Evolutionary conservation across 2,329 filamentous ascomycete species (phyloP), one percentile per base, ranked within the genome.

Genomic region (Gnomoniopsis smithogilvyi): DNA sequence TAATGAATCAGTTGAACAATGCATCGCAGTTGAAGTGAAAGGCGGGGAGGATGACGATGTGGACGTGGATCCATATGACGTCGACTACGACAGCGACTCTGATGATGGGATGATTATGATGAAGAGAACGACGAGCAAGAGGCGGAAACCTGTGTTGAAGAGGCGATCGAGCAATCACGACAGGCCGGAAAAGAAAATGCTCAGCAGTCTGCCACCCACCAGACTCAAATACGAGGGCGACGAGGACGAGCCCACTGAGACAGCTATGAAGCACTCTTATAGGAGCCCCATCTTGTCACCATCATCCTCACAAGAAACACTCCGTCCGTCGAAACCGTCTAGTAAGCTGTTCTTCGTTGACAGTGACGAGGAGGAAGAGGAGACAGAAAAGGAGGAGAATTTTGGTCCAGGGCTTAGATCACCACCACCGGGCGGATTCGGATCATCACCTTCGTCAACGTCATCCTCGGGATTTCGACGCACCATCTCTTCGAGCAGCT

Each of bases 1-100:
- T 73, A 95, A 97, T 70, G 91, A 97, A 69, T 90, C 94, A 74
- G 95, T 99, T 2, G 88, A 93, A 71, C 94, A 98, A 71, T 97
- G 93, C 71, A 97, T 97, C 64, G 95, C 95, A 8, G 85, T 99
- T 34, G 93, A 98, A 36, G 82, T 86, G 66, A 96, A 96, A 75
- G 86, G 90, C 64, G 88, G 88, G 24, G 89, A 93, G 51, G 86
- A 90, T 30, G 86, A 90, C 12, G 86, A 91, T 14, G 50, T 50
- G 30, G 82, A 86, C 24, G 74, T 80, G 3, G 81, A 82, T 38
- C 61, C 54, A 30, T 62, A 62, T 58, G 66, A 61, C 3, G 79
- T 75, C 60, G 78, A 78, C 46, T 60, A 63, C 41, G 84, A 87
- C 63, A 86, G 83, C 62, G 88, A 87, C 60, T 91, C 90, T 1